Percentiles rank a stretch among this genome's conserved stretches.
Conservation (phyloP, 306 rosid genomes). For the Castanea crenata region DNA sequence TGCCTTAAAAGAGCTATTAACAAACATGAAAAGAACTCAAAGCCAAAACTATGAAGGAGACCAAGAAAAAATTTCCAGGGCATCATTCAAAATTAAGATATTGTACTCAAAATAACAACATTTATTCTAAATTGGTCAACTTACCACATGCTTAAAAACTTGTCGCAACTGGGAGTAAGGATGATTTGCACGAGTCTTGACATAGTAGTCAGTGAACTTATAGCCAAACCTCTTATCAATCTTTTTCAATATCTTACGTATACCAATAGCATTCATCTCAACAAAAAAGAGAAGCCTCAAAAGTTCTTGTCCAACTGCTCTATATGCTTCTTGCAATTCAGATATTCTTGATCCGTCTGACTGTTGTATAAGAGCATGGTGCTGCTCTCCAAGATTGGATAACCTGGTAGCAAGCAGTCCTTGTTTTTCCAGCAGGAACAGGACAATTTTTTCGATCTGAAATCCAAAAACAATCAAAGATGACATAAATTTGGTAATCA, state of each 20-base stretch:
- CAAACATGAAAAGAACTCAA: neutral
- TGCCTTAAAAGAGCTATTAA: neutral
- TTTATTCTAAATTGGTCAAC: constrained; percentile 28
- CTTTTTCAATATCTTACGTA: constrained; percentile 98
- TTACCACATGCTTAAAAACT: constrained; percentile 99
- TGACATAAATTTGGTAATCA: neutral
- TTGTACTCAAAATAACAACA: neutral
- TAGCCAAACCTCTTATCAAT: constrained; percentile 93
- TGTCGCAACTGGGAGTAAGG: constrained; percentile 98
- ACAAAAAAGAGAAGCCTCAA: constrained; percentile 81
- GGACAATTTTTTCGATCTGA: constrained; percentile 93
- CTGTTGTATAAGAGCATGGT: constrained; percentile 59
- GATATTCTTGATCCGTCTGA: constrained; percentile 71
- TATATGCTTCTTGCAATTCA: constrained; percentile 79
- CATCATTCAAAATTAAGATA: neutral
- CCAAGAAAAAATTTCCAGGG: neutral
- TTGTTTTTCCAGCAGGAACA: constrained; percentile 96
- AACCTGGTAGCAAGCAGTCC: constrained; percentile 88
- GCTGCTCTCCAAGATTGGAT: constrained; percentile 66
- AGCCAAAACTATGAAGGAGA: neutral
- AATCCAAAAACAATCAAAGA: neutral
- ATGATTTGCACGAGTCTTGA: constrained; percentile 97
- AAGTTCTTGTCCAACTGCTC: constrained; percentile 76
- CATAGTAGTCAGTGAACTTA: constrained; percentile 91
- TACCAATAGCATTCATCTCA: constrained; percentile 91